Base-by-base conservation (phyloP, 768 basidiomycete species). In the Boletus insuetus region DNA sequence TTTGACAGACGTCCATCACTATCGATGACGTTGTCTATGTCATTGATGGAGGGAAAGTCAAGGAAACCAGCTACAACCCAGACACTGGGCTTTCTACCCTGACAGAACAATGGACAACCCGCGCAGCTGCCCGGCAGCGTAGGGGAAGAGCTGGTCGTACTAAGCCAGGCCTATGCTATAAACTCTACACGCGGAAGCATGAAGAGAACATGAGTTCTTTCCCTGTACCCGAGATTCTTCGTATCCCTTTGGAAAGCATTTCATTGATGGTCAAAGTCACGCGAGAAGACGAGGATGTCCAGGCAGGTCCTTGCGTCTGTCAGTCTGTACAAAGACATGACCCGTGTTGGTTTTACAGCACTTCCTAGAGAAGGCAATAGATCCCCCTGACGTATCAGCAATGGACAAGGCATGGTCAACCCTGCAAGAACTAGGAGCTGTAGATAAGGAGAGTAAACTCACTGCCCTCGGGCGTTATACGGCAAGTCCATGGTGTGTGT, bases 111-210 rank as follows among this genome's bases (percentile, higher is more conserved):
- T 92, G 89, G 84, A 78, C 88, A 50, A 85, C 83, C 8, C 82
- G 79, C 55, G 94, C 94, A 1, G 87, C 89, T 4, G 89, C 87
- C 3, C 77, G 82, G 56, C 95, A 98, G 65, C 77, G 95, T 52
- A 76, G 94, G 56, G 95, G 95, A 55, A 83, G 95, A 64, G 94
- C 95, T 2, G 95, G 95, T 22, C 83, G 95, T 51, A 94, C 89
- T 3, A 84, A 80, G 55, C 83, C 87, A 1, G 92, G 91, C 0
- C 69, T 82, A 52, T 97, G 94, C 71, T 97, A 88, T 74, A 97
- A 94, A 72, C 74, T 97, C 5, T 97, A 89, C 68, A 93, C 91
- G 1, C 78, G 82, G 46, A 80, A 78, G 64, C 85, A 86, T 56
- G 89, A 91, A 70, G 73, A 76, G 40, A 79, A 77, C 40, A 85